These are phyloP conservation scores for Thalassiosira delicatula DNA, from an alignment of 352 stramenopile genomes.

Conservation along the genomic window DNA sequence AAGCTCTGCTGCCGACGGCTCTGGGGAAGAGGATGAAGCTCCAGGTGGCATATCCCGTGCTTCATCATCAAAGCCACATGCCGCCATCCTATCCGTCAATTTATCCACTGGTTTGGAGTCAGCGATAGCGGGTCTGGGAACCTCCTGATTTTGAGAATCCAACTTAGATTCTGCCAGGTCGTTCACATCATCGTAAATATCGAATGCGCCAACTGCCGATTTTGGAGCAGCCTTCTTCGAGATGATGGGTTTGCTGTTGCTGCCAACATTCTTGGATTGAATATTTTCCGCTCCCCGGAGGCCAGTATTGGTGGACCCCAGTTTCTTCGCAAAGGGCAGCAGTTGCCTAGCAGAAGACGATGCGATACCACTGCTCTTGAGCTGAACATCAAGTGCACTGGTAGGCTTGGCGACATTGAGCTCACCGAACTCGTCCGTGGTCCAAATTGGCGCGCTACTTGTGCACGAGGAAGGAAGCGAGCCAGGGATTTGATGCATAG, in stretches of 20 bases:
- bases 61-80: constrained; percentile 58
- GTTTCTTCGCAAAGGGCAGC: too few species aligned
- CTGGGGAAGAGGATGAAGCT: constrained; percentile 14
- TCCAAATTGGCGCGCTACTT: constrained; percentile 74
- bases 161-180: constrained; percentile 51
- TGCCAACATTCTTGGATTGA: not conserved
- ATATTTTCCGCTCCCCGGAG: not conserved
- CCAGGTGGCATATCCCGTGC: constrained; percentile 36
- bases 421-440: constrained; percentile 63
- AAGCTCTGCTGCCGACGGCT: not conserved
- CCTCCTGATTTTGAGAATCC: constrained; percentile 9
- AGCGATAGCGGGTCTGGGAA: too few species aligned
- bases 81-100: constrained; percentile 53
- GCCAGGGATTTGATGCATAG: constrained; percentile 65
- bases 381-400: constrained; percentile 57
- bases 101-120: constrained; percentile 29
- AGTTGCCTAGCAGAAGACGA: not conserved
- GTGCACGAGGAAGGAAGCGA: constrained; percentile 73
- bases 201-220: constrained; percentile 46
- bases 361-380: not conserved
- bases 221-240: constrained; percentile 12
- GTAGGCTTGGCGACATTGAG: constrained; percentile 56
- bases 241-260: not conserved
- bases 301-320: not conserved
- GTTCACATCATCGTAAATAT: constrained; percentile 66